Evolutionary conservation across 257 asterid species (phyloP).

Genomic region (Jasminum sambac): DNA sequence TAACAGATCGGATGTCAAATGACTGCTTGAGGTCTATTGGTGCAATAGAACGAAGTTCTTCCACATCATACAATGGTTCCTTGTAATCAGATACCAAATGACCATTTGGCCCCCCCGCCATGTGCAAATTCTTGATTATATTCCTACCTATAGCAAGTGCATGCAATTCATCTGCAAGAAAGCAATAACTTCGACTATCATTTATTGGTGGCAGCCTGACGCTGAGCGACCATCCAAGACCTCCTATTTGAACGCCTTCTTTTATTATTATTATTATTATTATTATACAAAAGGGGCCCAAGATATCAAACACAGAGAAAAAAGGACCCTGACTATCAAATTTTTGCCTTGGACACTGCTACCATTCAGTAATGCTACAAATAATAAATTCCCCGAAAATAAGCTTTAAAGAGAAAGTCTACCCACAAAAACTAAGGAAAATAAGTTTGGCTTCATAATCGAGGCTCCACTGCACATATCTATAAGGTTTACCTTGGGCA

Average conservation of each 20-base stretch:
- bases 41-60: conserved; percentile 87
- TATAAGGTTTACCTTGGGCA: conserved; percentile 69
- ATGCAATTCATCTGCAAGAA: conserved; percentile 79
- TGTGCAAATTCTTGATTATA: conserved; percentile 80
- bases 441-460: neutral
- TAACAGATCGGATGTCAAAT: conserved; percentile 76
- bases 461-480: neutral
- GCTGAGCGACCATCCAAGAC: too few relatives aligned
- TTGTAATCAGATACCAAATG: conserved; percentile 43
- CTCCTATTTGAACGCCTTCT: too few relatives aligned
- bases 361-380: neutral
- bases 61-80: conserved; percentile 80
- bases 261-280: too few relatives aligned
- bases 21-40: conserved; percentile 92
- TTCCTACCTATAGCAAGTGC: conserved; percentile 94
- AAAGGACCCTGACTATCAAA: too few relatives aligned
- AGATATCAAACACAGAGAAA: too few relatives aligned
- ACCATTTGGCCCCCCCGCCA: conserved; percentile 61
- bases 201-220: neutral
- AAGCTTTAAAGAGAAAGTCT: conserved; percentile 15
- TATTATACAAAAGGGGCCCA: too few relatives aligned
- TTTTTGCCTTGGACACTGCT: too few relatives aligned
- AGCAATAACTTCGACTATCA: conserved; percentile 17
- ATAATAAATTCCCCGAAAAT: conserved; percentile 16
- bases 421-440: conserved; percentile 8